A percentile compares a stretch with the other conserved stretches of the same genome.
Conservation (phyloP, 495 filamentous ascomycete species). For the Talaromyces stipitatus region DNA sequence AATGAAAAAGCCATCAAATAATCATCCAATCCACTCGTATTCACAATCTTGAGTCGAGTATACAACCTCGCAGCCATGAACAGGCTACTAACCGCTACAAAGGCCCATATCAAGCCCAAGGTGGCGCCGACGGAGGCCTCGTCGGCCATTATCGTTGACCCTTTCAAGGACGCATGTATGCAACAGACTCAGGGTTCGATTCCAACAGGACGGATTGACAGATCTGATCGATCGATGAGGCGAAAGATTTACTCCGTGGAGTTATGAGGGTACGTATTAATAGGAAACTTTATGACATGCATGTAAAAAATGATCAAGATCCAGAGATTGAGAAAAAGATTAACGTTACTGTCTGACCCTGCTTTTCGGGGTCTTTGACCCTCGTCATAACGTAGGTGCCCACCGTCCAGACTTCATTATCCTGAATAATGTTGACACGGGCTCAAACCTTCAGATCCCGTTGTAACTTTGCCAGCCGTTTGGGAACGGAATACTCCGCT, state of each 20-base stretch:
- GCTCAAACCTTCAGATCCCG: not conserved
- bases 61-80: slow-evolving; percentile 1
- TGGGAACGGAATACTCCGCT: no score
- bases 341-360: no score
- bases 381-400: not conserved
- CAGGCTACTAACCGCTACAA: not conserved
- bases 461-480: not conserved
- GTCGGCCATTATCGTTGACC: not conserved
- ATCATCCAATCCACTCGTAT: slow-evolving; percentile 4
- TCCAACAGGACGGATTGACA: not conserved
- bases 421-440: not conserved
- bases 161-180: not conserved
- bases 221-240: not conserved
- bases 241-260: no score
- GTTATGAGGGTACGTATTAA: not conserved
- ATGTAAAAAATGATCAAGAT: not conserved
- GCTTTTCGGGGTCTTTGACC: not conserved
- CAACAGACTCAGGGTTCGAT: not conserved
- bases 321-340: not conserved
- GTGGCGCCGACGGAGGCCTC: not conserved
- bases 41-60: slow-evolving; percentile 2
- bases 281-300: not conserved
- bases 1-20: slow-evolving; percentile 3
- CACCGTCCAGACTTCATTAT: not conserved
- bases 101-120: slow-evolving; percentile 1